Evolutionary conservation across 768 basidiomycete species (phyloP), one percentile per base, ranked within the genome.

Genomic region (Trametes cinnabarina): DNA sequence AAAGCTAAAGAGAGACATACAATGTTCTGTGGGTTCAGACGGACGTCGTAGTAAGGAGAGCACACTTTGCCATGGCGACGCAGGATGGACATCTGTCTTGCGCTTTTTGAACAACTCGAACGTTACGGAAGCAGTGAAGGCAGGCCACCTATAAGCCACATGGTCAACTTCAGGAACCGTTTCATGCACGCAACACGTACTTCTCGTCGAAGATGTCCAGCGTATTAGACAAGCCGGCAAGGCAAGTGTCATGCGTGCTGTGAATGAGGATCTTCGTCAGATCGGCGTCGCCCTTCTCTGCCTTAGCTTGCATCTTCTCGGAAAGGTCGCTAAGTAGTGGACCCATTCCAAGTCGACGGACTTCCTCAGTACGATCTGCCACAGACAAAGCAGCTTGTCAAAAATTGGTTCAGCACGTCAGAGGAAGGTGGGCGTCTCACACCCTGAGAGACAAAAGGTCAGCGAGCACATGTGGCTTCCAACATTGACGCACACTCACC

Each of bases 301-400:
- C 75, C 69, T 89, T 88, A 42, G 70, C 68, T 54, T 83, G 76
- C 82, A 92, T 86, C 65, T 83, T 85, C 26, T 68, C 65, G n/a
- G 79, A 72, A 39, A 92, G 68, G 47, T 90, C 87, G 8, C 78
- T 75, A 3, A 94, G 78, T 11, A 92, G 76, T 10, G 81, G 83
- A 1, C 91, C 92, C 87, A 92, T 86, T 1, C 87, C 89, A 4
- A 94, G 74, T 37, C 84, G 78, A 1, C 87, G 80, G 53, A 89
- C 87, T 75, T 91, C 89, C 65, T 87, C 84, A 0, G 82, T 82
- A 68, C 83, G 83, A 70, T 91, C 90, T 87, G 69, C 9, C 30
- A n/a, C n/a, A n/a, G 12, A 58, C 8, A 30, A 15, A 32, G 34
- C n/a, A 32, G 30, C 12, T 12, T 32, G 12, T 32, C 30, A 48